These are phyloP conservation scores for Amaranthus tricolor DNA, from an alignment of 179 eudicot species.

Conservation along the genomic window DNA sequence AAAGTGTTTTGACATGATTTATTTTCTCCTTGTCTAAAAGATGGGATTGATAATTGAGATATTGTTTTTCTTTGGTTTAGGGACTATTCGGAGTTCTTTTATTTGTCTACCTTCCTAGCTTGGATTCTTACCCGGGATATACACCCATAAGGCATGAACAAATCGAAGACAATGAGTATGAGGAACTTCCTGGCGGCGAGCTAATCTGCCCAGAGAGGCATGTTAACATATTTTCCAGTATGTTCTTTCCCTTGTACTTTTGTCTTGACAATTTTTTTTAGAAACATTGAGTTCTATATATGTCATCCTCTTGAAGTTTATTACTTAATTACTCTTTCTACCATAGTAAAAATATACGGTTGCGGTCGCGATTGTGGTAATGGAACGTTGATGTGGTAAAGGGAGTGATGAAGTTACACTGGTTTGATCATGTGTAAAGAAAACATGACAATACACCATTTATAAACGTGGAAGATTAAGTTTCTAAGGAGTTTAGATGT, in stretches of 20 bases:
- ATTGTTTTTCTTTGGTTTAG: constrained; percentile 38
- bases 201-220: constrained; percentile 17
- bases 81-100: constrained; percentile 54
- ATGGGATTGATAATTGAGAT: background rate
- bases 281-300: constrained; percentile 29
- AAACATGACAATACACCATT: too few species aligned
- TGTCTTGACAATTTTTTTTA: background rate
- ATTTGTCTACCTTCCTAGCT: constrained; percentile 19
- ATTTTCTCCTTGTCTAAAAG: background rate
- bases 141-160: constrained; percentile 11
- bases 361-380: too few species aligned
- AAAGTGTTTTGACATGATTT: background rate
- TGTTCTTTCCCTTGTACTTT: background rate
- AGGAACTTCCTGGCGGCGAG: constrained; percentile 14
- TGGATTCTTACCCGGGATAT: constrained; percentile 19
- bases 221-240: constrained; percentile 17
- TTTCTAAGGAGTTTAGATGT: too few species aligned
- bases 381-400: too few species aligned
- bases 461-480: too few species aligned
- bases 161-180: constrained; percentile 16
- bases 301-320: too few species aligned
- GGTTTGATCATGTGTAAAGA: too few species aligned
- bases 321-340: too few species aligned
- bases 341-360: too few species aligned
- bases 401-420: too few species aligned